Base-by-base conservation (phyloP, 83 land plant genomes). In the Larix sibirica region DNA sequence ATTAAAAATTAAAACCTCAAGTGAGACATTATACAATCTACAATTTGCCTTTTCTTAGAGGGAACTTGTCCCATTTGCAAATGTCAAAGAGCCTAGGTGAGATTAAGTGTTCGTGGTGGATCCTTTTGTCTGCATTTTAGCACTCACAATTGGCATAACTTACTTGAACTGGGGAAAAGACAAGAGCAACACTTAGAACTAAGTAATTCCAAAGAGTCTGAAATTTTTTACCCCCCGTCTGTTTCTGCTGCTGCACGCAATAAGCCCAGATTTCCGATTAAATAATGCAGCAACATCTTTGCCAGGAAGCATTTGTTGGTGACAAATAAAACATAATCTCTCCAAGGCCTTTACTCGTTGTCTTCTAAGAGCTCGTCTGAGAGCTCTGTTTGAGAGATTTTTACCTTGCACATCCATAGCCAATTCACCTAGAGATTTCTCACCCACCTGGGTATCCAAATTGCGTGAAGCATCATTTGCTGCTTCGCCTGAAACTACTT, bases 241-340 rank as follows among this genome's bases (percentile, higher is more conserved):
- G 87, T 97, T 97, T 76, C 99, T 89, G 83, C 99, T 94, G 66
- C 92, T 92, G 89, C 99, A 97, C 71, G 82, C 92, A 83, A 97
- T 88, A 63, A 83, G 91, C 4, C 93, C 91, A 21, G 96, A 90
- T 79, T 88, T 90, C 82, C 77, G 74, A 81, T 97, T 97, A 81
- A 97, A 70, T 20, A 97, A 83, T 17, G 98, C 81, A 78, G 98
- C 96, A 59, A 97, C 99, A 85, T 95, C 96, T 78, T 94, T 94
- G 16, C 90, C 92, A 1, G 95, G 92, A 44, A 92, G 91, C 94
- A 97, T 89, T 83, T 89, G 91, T 38, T 95, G 99, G 65, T 90
- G 91, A 85, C 99, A 97, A 40, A 97, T 94, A 77, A 92, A 94
- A 83, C 99, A 97, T 59, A 85, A 36, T 79, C 95, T 88, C 36